Evolutionary conservation across 192 early-diverging fungal species (phyloP).

Genomic region (Mycoemilia scoparia): DNA sequence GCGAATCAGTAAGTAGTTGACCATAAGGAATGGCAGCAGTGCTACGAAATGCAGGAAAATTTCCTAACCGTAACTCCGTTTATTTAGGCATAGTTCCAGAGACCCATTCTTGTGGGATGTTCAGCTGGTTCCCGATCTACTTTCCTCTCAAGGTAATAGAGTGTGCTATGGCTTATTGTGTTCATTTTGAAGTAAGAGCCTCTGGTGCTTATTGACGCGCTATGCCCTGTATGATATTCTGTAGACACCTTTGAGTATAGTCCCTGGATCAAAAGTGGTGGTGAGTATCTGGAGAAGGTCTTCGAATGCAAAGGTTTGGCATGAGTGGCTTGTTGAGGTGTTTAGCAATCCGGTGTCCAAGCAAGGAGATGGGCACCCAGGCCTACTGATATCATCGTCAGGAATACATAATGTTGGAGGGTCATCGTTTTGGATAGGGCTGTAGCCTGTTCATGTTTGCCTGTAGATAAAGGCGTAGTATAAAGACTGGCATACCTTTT

Average conservation of each 20-base stretch:
- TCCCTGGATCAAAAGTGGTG: constrained; percentile 32
- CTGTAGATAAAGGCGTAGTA: too few relatives aligned
- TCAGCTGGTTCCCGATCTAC: constrained; percentile 97
- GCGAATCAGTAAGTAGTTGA: too few relatives aligned
- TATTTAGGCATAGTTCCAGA: constrained; percentile 60
- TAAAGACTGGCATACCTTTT: too few relatives aligned
- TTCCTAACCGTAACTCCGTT: background rate
- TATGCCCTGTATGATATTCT: constrained; percentile 6
- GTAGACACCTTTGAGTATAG: constrained; percentile 52
- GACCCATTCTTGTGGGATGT: constrained; percentile 85
- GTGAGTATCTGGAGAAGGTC: constrained; percentile 76
- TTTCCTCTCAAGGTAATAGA: constrained; percentile 59
- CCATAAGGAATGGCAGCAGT: constrained; percentile 17
- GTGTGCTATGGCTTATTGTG: background rate
- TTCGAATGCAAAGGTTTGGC: constrained; percentile 78
- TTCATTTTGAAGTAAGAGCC: constrained; percentile 2
- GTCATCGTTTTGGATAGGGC: constrained; percentile 59
- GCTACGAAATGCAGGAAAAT: background rate
- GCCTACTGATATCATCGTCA: constrained; percentile 15
- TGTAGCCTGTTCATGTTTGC: too few relatives aligned
- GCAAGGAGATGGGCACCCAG: constrained; percentile 7
- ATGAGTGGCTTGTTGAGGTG: constrained; percentile 69
- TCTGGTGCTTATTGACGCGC: background rate
- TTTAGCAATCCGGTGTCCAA: constrained; percentile 3
- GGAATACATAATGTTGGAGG: constrained; percentile 52